Base-by-base conservation (phyloP, 768 basidiomycete species). In the Podaxis sp. region DNA sequence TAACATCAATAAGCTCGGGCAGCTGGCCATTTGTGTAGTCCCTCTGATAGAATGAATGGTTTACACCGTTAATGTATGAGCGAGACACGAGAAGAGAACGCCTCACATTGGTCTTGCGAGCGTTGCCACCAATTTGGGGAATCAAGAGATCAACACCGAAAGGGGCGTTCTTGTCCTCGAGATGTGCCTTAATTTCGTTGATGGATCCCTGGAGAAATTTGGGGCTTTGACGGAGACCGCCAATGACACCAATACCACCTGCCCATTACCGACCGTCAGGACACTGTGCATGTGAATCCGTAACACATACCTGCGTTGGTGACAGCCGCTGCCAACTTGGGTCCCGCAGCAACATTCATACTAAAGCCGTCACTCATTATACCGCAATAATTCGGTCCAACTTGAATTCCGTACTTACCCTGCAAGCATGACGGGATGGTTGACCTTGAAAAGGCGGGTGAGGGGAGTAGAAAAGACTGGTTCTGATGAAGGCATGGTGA, bases 291-390 rank as follows among this genome's bases (percentile, higher is more conserved):
- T 27, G n/a, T 14, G 16, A 52, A 23, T 36, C n/a, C 3, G 10
- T 27, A 2, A 5, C 38, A n/a, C 71, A 47, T 63, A 79, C 89
- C 93, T 21, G 93, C 84, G 68, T 95, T 95, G n/a, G 91, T 91
- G n/a, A 95, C 91, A 1, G 90, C 85, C 21, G 92, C 93, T 18
- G 93, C 93, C 6, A 95, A 76, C 72, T 80, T 88, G 10, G 92
- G 90, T 5, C 91, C 91, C 50, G 92, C 90, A 55, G 91, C 92
- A 35, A 93, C 86, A 68, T 91, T 92, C 91, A 93, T 93, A 58
- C 88, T 82, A 74, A 42, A 40, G 28, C 36, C 28, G 11, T 6
- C 40, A 61, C 46, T 57, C 28, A 58, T 46, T 16, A 14, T 6
- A 50, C 32, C 13, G 16, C 53, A 6, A 25, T 13, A n/a, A 38